Base-by-base conservation (phyloP, 306 rosid genomes). In the Ziziphus jujuba region DNA sequence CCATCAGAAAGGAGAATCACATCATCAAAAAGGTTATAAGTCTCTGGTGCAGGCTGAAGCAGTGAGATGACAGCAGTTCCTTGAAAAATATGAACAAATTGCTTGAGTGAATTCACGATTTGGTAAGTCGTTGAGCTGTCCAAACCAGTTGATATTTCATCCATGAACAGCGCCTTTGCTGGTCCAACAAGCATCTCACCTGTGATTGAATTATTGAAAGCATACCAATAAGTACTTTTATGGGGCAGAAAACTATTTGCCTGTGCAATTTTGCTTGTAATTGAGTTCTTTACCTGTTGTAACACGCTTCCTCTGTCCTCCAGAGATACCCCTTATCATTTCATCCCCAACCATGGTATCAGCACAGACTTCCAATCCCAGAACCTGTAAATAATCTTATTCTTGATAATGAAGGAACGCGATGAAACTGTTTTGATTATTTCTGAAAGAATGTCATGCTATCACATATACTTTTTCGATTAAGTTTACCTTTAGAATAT, bases 31-130 rank as follows among this genome's bases (percentile, higher is more conserved):
- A 82, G 84, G 43, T 72, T 69, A 22, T 34, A 79, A 28, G 87
- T 82, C 69, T 82, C 87, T 14, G 87, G 87, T 69, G 84, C 77
- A 19, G 87, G 87, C 69, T 82, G 87, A 16, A 82, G 87, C 10
- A 79, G 84, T 20, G 87, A 82, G 75, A 82, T 40, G 65, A 75
- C 60, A 11, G 81, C 72, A 11, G 87, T 72, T 59, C 76, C 74
- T 23, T 82, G 38, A 35, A 82, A 51, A 69, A 75, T 74, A 60
- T 68, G 79, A 65, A 72, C 61, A 52, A 43, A 58, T 24, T 82
- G 76, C 65, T 53, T 79, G 47, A 83, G 53, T 34, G 84, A 83
- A 56, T 83, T 79, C 72, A 83, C 82, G 19, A 83, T 80, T 66
- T 79, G 84, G 64, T 64, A 83, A n/a, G 87, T 79, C 22, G 84